These are phyloP conservation scores for Trichoderma harzianum DNA, from an alignment of 2,329 filamentous ascomycete species.

Conservation along the genomic window DNA sequence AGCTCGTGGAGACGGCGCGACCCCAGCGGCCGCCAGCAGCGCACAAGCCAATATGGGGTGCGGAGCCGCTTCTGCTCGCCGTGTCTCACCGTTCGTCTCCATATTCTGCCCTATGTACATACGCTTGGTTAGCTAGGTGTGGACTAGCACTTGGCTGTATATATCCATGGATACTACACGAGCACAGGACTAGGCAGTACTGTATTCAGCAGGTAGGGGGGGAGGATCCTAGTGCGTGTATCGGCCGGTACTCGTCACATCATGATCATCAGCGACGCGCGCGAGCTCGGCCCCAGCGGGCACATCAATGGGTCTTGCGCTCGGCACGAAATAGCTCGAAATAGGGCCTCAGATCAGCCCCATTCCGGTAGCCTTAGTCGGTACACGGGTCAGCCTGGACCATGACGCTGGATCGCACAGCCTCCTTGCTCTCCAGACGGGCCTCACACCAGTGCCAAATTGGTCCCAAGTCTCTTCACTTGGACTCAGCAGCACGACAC, in stretches of 20 bases:
- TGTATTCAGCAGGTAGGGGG: neutral
- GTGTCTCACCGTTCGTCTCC: slow-evolving; percentile 17
- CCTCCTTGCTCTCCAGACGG: neutral
- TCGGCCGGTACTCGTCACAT: slow-evolving; percentile 17
- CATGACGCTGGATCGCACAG: slow-evolving; percentile 11
- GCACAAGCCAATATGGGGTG: slow-evolving; percentile 17
- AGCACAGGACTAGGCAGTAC: neutral
- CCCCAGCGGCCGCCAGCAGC: slow-evolving; percentile 13
- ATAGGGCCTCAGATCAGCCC: slow-evolving; percentile 15
- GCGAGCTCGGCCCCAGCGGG: slow-evolving; percentile 12
- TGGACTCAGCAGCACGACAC: neutral
- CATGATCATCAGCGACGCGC: slow-evolving; percentile 15
- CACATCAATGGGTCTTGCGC: slow-evolving; percentile 17
- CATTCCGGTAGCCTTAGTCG: slow-evolving; percentile 9
- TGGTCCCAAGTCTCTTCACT: neutral
- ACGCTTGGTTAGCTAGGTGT: neutral
- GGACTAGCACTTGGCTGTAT: neutral
- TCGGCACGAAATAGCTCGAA: slow-evolving; percentile 15
- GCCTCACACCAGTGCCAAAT: neutral
- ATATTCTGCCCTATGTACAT: slow-evolving; percentile 6
- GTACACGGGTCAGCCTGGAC: neutral
- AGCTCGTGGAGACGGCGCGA: neutral
- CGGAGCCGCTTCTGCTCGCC: slow-evolving; percentile 19
- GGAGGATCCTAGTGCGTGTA: neutral
- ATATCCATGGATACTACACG: neutral